These are phyloP conservation scores for Claviceps pazoutovae DNA, from an alignment of 2,329 filamentous ascomycete genomes.

Conservation along the genomic window DNA sequence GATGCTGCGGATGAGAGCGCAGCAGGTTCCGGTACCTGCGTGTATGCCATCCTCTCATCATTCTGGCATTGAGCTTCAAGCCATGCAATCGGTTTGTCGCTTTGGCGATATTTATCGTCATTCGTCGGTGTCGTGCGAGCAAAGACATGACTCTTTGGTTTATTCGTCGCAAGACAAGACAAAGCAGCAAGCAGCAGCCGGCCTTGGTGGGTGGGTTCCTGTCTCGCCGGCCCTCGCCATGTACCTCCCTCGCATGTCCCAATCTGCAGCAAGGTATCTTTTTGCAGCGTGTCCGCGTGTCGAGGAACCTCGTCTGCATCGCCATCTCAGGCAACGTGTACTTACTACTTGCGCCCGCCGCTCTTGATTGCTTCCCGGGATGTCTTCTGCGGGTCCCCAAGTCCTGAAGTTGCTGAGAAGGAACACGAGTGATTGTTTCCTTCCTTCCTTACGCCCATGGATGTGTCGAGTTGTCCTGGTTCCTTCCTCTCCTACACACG, in stretches of 20 bases:
- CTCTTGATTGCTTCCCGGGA: constrained; percentile 3
- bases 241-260: constrained; percentile 3
- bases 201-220: not conserved
- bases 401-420: not conserved
- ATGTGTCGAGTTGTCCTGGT: not conserved
- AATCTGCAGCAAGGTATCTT: constrained; percentile 5
- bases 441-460: not conserved
- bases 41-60: not conserved
- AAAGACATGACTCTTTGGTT: too few relatives aligned
- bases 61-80: not conserved
- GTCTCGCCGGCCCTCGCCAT: not conserved
- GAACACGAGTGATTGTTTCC: not conserved
- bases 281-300: constrained; percentile 1
- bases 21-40: not conserved
- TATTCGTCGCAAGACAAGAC: not conserved
- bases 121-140: not conserved
- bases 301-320: constrained; percentile 6
- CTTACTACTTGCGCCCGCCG: constrained; percentile 3
- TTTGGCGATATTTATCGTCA: not conserved
- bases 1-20: not conserved
- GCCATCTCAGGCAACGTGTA: constrained; percentile 1
- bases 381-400: not conserved
- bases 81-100: not conserved
- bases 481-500: not conserved
- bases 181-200: not conserved